Evolutionary conservation across 768 basidiomycete species (phyloP).

Genomic region (Amanita exitialis): DNA sequence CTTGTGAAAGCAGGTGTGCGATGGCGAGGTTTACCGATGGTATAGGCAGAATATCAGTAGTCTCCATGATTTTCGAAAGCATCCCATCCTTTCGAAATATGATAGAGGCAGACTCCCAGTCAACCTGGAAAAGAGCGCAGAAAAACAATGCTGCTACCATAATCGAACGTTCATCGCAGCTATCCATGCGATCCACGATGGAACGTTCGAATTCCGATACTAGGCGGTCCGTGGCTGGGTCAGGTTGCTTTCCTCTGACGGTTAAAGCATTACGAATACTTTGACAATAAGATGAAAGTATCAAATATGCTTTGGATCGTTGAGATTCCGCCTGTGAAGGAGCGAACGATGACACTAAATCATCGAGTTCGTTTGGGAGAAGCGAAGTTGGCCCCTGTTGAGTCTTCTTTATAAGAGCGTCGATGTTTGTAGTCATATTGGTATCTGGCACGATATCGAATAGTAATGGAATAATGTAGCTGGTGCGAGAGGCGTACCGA

Average conservation of each 20-base stretch:
- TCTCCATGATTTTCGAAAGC: conserved; percentile 56
- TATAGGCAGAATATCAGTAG: conserved; percentile 52
- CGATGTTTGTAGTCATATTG: conserved; percentile 15
- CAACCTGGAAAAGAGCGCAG: conserved; percentile 78
- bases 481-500: background rate
- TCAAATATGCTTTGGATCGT: conserved; percentile 63
- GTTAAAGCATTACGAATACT: conserved; percentile 32
- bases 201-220: conserved; percentile 39
- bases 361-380: conserved; percentile 45
- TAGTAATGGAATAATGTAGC: background rate
- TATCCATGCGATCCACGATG: conserved; percentile 39
- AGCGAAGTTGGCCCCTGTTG: conserved; percentile 22
- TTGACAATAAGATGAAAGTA: conserved; percentile 61
- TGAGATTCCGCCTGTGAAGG: conserved; percentile 30
- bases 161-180: conserved; percentile 42
- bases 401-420: conserved; percentile 21
- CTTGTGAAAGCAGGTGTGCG: conserved; percentile 68
- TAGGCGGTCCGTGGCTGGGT: conserved; percentile 40
- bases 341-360: conserved; percentile 41
- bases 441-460: conserved; percentile 7
- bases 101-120: conserved; percentile 51
- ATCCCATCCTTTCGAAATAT: conserved; percentile 59
- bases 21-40: conserved; percentile 43
- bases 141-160: conserved; percentile 56
- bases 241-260: conserved; percentile 26